Conservation (phyloP, 2,329 filamentous ascomycete genomes). For the Chaetothyriales sp. region DNA sequence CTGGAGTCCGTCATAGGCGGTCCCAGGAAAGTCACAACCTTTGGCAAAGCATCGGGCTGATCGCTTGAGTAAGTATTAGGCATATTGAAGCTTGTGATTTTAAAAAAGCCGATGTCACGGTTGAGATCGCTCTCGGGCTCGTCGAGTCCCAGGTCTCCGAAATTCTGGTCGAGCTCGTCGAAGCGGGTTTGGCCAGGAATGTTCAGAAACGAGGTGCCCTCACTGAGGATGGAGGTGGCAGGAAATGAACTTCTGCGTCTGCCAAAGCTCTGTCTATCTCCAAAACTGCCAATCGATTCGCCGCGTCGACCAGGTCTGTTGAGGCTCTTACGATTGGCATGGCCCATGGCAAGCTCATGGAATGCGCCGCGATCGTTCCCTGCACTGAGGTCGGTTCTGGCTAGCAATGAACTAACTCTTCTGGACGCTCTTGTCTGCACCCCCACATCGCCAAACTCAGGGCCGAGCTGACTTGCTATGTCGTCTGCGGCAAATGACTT, state of each 20-base stretch:
- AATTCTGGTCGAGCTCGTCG: slow-evolving; percentile 36
- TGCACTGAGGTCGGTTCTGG: slow-evolving; percentile 71
- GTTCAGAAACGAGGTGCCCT: slow-evolving; percentile 51
- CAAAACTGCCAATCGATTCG: slow-evolving; percentile 60
- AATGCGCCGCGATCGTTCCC: slow-evolving; percentile 74
- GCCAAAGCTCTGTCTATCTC: slow-evolving; percentile 49
- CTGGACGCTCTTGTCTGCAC: slow-evolving; percentile 50
- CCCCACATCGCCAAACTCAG: slow-evolving; percentile 45
- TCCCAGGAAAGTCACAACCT: slow-evolving; percentile 8
- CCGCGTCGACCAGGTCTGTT: slow-evolving; percentile 45
- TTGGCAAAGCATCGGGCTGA: slow-evolving; percentile 1
- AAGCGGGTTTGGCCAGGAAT: slow-evolving; percentile 56
- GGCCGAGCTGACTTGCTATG: slow-evolving; percentile 57
- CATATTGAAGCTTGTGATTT: slow-evolving; percentile 12
- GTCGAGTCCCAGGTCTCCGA: slow-evolving; percentile 10
- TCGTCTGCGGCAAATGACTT: slow-evolving; percentile 43
- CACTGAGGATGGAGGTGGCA: slow-evolving; percentile 32
- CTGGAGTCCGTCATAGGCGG: neutral
- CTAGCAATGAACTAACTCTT: slow-evolving; percentile 80
- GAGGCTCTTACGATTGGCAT: slow-evolving; percentile 30
- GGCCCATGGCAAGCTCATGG: slow-evolving; percentile 50
- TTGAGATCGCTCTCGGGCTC: slow-evolving; percentile 8
- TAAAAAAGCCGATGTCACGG: slow-evolving; percentile 14
- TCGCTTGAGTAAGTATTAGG: slow-evolving; percentile 3
- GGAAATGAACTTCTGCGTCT: slow-evolving; percentile 43